Conservation (phyloP, 305 asterid genomes). For the Fraxinus xanthoxyloides region DNA sequence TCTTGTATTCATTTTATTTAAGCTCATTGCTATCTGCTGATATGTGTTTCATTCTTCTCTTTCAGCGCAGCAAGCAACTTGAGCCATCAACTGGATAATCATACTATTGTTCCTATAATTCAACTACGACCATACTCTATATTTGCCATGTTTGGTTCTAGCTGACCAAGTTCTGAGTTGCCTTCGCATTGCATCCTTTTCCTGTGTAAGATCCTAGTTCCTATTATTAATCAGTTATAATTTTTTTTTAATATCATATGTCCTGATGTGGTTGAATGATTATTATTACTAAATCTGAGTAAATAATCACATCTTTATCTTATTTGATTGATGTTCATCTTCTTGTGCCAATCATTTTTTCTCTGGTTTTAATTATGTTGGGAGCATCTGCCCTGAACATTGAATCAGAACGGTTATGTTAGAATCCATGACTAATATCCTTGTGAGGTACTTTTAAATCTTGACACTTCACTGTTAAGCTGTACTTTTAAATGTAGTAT, state of each 20-base stretch:
- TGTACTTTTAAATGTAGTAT: not conserved
- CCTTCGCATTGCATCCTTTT: not conserved
- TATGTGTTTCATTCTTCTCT: constrained; percentile 12
- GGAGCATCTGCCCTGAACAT: not conserved
- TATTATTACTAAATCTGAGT: not conserved
- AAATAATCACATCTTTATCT: not conserved
- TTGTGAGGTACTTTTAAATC: not conserved
- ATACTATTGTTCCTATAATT: not conserved
- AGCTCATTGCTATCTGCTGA: not conserved
- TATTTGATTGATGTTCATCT: not conserved
- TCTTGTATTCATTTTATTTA: constrained; percentile 2
- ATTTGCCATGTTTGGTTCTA: constrained; percentile 2
- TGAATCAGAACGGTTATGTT: not conserved
- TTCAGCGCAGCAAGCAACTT: constrained; percentile 8
- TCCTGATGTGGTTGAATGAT: not conserved
- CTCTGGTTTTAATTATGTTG: constrained; percentile 5
- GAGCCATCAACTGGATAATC: not conserved
- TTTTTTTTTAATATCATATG: not conserved
- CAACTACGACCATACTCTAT: not conserved
- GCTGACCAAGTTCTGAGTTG: not conserved
- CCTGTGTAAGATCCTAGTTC: constrained; percentile 12
- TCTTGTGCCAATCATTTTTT: not conserved
- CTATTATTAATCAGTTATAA: not conserved
- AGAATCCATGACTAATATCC: not conserved
- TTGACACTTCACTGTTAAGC: not conserved